Conservation (phyloP, 2,329 filamentous ascomycete genomes). For the Blastomyces parvus region DNA sequence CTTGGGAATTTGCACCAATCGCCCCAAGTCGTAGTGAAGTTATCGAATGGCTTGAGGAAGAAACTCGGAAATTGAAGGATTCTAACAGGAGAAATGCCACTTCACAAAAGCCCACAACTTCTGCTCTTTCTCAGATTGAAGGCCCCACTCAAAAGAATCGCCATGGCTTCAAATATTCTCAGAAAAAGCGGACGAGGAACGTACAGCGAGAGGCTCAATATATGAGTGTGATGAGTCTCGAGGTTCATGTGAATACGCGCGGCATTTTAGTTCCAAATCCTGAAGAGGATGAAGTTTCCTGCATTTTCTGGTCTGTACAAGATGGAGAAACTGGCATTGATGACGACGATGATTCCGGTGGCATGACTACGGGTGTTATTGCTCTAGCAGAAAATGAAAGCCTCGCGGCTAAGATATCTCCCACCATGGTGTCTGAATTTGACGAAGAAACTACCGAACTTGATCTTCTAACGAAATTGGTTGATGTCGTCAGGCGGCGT, state of each 20-base stretch:
- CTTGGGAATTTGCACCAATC: conserved; percentile 65
- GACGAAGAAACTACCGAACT: conserved; percentile 70
- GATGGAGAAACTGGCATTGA: conserved; percentile 56
- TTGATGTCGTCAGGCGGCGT: conserved; percentile 70
- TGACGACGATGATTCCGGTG: conserved; percentile 31
- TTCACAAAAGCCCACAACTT: conserved; percentile 19
- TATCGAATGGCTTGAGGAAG: conserved; percentile 52
- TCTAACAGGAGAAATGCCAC: conserved; percentile 8
- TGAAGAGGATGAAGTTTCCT: conserved; percentile 77
- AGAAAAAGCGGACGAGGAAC: conserved; percentile 62
- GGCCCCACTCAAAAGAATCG: conserved; percentile 74
- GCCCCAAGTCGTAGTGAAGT: conserved; percentile 67
- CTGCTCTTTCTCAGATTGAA: conserved; percentile 69
- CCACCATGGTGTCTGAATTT: conserved; percentile 54
- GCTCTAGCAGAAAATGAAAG: conserved; percentile 56
- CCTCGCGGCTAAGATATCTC: conserved; percentile 52
- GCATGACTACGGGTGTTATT: conserved; percentile 59
- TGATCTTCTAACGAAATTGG: conserved; percentile 73
- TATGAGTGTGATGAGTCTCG: conserved; percentile 94
- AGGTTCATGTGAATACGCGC: conserved; percentile 82
- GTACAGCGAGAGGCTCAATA: conserved; percentile 79
- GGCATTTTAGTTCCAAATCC: conserved; percentile 76
- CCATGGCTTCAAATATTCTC: conserved; percentile 77
- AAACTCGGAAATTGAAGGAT: conserved; percentile 22
- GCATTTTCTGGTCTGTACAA: conserved; percentile 83